Evolutionary conservation across 768 basidiomycete genomes (phyloP).

Genomic region (Xanthoconium stramineum): DNA sequence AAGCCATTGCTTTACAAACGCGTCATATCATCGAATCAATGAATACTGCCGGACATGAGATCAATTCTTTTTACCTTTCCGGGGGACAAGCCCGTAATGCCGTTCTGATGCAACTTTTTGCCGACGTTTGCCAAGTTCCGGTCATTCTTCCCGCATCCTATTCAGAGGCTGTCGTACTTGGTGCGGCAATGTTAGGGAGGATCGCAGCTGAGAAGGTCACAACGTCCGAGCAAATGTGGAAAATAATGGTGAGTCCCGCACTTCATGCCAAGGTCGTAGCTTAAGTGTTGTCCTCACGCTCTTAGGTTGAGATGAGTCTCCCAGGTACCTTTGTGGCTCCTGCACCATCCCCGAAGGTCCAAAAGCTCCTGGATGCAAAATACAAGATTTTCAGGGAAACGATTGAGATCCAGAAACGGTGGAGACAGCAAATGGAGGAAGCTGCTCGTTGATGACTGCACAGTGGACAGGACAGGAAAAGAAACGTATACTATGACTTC

Average conservation of each 20-base stretch:
- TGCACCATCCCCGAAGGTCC: conserved; percentile 56
- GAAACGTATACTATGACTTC: background rate
- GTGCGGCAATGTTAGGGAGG: conserved; percentile 90
- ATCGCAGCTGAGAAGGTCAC: conserved; percentile 66
- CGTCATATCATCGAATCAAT: conserved; percentile 90
- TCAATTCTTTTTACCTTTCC: conserved; percentile 85
- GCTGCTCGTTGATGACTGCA: conserved; percentile 30
- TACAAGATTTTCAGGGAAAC: conserved; percentile 89
- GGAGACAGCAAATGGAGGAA: conserved; percentile 77
- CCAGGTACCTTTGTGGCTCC: conserved; percentile 71
- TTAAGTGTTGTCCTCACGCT: background rate
- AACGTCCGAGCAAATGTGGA: conserved; percentile 74
- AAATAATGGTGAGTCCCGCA: conserved; percentile 68
- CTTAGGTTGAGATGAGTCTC: conserved; percentile 89
- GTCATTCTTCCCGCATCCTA: conserved; percentile 78
- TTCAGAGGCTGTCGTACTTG: conserved; percentile 83
- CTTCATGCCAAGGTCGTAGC: background rate
- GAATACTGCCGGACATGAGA: conserved; percentile 80
- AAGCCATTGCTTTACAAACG: conserved; percentile 92
- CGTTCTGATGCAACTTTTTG: conserved; percentile 86
- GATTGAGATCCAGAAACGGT: conserved; percentile 85
- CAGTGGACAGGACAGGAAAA: background rate
- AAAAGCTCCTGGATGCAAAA: conserved; percentile 81
- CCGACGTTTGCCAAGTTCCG: conserved; percentile 77
- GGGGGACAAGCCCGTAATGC: conserved; percentile 91